Conservation (phyloP, 495 filamentous ascomycete species). For the Penicillium cinerascens region DNA sequence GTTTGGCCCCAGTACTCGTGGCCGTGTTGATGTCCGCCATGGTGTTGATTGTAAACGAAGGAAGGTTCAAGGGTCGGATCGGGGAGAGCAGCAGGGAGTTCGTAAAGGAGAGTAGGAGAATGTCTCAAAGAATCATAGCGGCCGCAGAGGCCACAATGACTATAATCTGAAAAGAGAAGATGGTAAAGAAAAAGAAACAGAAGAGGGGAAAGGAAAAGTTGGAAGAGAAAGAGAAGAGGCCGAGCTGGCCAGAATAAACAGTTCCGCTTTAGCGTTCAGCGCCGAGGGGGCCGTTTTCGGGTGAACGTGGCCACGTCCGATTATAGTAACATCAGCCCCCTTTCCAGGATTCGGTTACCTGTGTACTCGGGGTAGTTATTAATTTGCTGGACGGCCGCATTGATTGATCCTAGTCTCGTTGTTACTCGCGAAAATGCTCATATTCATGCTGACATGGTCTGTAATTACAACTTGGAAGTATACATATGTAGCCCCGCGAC, state of each 20-base stretch:
- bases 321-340: not conserved
- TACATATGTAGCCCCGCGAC: not conserved
- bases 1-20: slow-evolving; percentile 64
- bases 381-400: too few relatives aligned
- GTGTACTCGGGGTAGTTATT: too few relatives aligned
- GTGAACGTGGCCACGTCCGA: slow-evolving; percentile 8
- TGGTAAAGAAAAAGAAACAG: slow-evolving; percentile 8
- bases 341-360: not conserved
- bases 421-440: not conserved
- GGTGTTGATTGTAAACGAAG: slow-evolving; percentile 4
- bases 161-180: slow-evolving; percentile 4
- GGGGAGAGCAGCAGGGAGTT: not conserved
- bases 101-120: slow-evolving; percentile 4
- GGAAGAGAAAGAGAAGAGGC: slow-evolving; percentile 10
- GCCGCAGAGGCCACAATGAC: slow-evolving; percentile 9
- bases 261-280: slow-evolving; percentile 12
- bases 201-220: slow-evolving; percentile 4
- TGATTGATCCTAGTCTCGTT: not conserved
- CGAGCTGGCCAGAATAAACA: slow-evolving; percentile 20
- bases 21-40: slow-evolving; percentile 35
- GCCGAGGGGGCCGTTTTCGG: slow-evolving; percentile 17
- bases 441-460: not conserved
- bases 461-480: not conserved
- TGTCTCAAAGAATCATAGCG: slow-evolving; percentile 13
- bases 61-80: not conserved